Evolutionary conservation across 2,329 filamentous ascomycete genomes (phyloP).

Genomic region (Plectosphaerella plurivora): DNA sequence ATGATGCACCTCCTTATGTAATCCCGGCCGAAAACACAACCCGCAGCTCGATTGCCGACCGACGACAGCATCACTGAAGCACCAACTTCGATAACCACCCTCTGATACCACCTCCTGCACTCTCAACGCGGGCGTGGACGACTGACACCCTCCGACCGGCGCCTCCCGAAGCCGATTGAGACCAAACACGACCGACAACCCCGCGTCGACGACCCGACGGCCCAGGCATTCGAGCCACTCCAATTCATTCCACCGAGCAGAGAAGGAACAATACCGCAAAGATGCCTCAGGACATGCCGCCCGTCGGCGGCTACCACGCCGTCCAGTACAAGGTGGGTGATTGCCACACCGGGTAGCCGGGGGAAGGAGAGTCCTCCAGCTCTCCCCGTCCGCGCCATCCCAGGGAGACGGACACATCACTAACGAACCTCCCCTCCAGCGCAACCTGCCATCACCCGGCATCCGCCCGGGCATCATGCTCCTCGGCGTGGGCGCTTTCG

Average conservation of each 20-base stretch:
- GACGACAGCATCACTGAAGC: background rate
- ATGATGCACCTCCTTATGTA: background rate
- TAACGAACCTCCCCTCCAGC: constrained; percentile 40
- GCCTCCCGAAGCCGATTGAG: background rate
- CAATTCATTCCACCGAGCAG: background rate
- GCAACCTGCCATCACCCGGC: constrained; percentile 87
- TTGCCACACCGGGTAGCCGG: background rate
- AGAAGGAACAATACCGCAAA: background rate
- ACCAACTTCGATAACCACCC: background rate
- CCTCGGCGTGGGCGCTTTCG: constrained; percentile 69
- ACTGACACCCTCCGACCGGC: too few species aligned
- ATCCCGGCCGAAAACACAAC: constrained; percentile 1
- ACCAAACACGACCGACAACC: background rate
- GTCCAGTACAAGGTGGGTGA: constrained; percentile 88
- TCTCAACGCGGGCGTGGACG: background rate
- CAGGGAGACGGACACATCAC: background rate
- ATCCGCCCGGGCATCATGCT: constrained; percentile 82
- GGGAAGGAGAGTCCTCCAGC: background rate
- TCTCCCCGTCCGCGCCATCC: background rate
- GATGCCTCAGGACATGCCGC: constrained; percentile 99
- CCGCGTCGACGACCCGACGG: constrained; percentile 5
- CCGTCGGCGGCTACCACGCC: constrained; percentile 86
- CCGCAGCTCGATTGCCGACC: background rate
- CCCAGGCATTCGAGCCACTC: constrained; percentile 6
- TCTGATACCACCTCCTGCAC: background rate